Conservation (phyloP, 208 protist genomes). For the Wallacemonas rigidus region DNA sequence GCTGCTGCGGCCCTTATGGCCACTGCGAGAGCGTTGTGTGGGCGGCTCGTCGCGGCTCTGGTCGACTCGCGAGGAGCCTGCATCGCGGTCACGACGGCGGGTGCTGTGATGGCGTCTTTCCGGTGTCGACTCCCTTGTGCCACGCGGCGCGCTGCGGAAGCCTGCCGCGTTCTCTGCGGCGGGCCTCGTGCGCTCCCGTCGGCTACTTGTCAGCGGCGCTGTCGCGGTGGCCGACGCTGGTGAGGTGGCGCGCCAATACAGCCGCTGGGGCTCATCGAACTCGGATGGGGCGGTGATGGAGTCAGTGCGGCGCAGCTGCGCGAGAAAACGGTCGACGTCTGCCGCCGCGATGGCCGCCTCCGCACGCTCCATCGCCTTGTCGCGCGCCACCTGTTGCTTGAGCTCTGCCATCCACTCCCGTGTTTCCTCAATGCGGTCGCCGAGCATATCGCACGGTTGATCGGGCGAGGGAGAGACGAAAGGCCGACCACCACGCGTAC, state of each 20-base stretch:
- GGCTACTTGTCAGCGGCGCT: background rate
- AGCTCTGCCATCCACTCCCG: slow-evolving; percentile 55
- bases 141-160: background rate
- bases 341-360: slow-evolving; percentile 14
- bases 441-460: slow-evolving; percentile 20
- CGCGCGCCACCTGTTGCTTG: slow-evolving; percentile 42
- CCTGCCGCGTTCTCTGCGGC: background rate
- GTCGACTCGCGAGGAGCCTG: background rate
- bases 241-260: slow-evolving; percentile 1
- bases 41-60: background rate
- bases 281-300: slow-evolving; percentile 14
- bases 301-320: slow-evolving; percentile 4
- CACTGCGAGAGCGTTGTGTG: background rate
- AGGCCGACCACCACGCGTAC: background rate
- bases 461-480: slow-evolving; percentile 14
- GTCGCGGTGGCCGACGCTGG: background rate
- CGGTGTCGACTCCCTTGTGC: background rate
- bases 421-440: slow-evolving; percentile 49
- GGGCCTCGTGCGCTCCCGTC: slow-evolving; percentile 5
- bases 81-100: slow-evolving; percentile 1
- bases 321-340: slow-evolving; percentile 14
- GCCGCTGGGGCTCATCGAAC: slow-evolving; percentile 11
- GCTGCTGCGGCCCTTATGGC: slow-evolving; percentile 4
- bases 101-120: slow-evolving; percentile 7
- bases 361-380: slow-evolving; percentile 21